A percentile compares a stretch with the other conserved stretches of the same genome.
These are phyloP conservation scores for Cercospora janseana DNA, from an alignment of 2,329 filamentous ascomycete species.

Conservation along the genomic window DNA sequence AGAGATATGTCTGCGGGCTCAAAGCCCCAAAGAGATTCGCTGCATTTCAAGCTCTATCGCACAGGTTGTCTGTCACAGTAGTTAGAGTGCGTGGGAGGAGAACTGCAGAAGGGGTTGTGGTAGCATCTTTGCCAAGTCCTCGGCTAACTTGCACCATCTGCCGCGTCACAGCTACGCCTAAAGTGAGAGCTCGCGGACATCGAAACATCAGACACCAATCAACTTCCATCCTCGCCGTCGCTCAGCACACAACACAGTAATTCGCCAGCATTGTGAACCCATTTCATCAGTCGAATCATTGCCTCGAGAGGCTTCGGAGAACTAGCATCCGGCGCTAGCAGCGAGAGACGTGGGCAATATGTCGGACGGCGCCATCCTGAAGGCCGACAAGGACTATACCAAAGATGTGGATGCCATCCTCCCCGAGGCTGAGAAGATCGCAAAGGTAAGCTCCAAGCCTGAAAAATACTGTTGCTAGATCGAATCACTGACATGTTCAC, in stretches of 20 bases:
- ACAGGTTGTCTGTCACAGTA: too few relatives aligned
- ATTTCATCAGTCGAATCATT: too few relatives aligned
- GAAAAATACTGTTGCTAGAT: neutral
- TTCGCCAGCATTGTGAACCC: too few relatives aligned
- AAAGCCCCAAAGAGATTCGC: too few relatives aligned
- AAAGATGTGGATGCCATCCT: slow-evolving; percentile 93
- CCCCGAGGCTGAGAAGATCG: slow-evolving; percentile 84
- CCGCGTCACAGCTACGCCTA: slow-evolving; percentile 2
- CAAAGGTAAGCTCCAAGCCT: slow-evolving; percentile 39
- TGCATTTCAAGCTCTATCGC: too few relatives aligned
- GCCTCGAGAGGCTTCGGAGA: too few relatives aligned
- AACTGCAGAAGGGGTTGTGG: neutral
- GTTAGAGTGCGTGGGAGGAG: neutral
- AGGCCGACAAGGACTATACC: slow-evolving; percentile 98
- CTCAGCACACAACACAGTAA: too few relatives aligned
- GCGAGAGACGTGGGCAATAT: slow-evolving; percentile 49
- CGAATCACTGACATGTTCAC: slow-evolving; percentile 24
- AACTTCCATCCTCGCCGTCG: neutral
- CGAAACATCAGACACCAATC: slow-evolving; percentile 5
- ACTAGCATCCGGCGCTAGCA: too few relatives aligned
- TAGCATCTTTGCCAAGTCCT: neutral
- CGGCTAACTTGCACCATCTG: neutral
- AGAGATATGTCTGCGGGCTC: too few relatives aligned
- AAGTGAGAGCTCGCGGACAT: neutral
- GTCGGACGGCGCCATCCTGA: slow-evolving; percentile 72